Percentiles rank a stretch among this genome's conserved stretches.
Evolutionary conservation across 108 stramenopile species (phyloP).

Genomic region (Cylindrotheca fusiformis): DNA sequence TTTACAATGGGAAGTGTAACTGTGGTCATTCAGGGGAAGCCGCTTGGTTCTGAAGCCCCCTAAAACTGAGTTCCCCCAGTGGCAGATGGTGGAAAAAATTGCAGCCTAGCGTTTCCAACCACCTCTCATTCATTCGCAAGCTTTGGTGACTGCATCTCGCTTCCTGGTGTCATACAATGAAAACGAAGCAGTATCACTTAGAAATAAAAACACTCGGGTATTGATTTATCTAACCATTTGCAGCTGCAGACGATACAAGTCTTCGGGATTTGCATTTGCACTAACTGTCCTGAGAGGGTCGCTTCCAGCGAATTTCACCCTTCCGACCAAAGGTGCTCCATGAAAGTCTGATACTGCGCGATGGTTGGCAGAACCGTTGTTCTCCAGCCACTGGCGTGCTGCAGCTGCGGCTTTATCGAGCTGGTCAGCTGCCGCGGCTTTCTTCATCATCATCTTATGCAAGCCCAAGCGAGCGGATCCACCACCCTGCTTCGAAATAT

Average conservation of each 20-base stretch:
- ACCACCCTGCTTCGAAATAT: constrained; percentile 22
- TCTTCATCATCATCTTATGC: constrained; percentile 23
- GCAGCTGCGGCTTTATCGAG: constrained; percentile 30
- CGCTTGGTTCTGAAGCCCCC: too few relatives aligned
- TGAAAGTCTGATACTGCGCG: background rate
- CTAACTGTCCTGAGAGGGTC: constrained; percentile 22
- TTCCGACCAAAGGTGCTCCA: constrained; percentile 21
- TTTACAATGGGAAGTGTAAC: too few relatives aligned
- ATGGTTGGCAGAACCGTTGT: constrained; percentile 2
- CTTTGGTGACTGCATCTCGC: too few relatives aligned
- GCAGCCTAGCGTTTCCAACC: too few relatives aligned
- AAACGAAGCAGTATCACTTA: too few relatives aligned
- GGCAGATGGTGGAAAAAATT: too few relatives aligned
- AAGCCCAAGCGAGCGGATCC: constrained; percentile 30
- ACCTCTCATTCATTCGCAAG: too few relatives aligned
- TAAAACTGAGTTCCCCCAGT: too few relatives aligned
- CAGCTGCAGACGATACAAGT: constrained; percentile 31
- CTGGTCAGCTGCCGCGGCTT: constrained; percentile 27
- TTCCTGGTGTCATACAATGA: too few relatives aligned
- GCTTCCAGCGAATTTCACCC: constrained; percentile 29
- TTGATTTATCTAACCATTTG: constrained; percentile 22
- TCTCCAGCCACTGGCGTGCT: constrained; percentile 35
- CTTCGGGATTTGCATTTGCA: constrained; percentile 20
- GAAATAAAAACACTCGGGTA: too few relatives aligned
- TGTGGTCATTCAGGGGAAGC: too few relatives aligned